These are phyloP conservation scores for Tirmania nivea DNA, from an alignment of 495 filamentous ascomycete genomes.

Conservation along the genomic window DNA sequence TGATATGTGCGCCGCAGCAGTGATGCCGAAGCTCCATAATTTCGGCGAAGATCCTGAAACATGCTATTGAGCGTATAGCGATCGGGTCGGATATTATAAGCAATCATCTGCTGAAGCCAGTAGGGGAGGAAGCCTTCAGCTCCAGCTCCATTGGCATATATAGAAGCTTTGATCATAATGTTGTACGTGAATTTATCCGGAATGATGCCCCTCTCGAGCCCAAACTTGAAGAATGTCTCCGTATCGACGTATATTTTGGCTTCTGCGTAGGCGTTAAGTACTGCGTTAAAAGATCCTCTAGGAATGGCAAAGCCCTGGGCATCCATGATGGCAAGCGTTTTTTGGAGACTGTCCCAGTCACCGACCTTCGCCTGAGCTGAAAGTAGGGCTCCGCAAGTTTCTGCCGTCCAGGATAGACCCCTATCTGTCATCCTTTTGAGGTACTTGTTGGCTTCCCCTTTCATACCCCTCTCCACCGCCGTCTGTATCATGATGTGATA, in stretches of 20 bases:
- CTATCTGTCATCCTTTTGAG: constrained; percentile 5
- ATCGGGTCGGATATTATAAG: background rate
- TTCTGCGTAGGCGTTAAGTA: constrained; percentile 8
- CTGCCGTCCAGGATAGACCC: constrained; percentile 10
- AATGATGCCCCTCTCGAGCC: constrained; percentile 3
- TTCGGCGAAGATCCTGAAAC: background rate
- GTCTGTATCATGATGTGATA: background rate
- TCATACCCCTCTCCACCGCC: background rate
- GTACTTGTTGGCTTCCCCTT: background rate
- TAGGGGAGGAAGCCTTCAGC: background rate
- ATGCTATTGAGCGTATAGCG: background rate
- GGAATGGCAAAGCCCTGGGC: constrained; percentile 10
- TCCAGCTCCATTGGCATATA: background rate
- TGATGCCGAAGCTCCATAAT: background rate
- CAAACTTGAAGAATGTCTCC: constrained; percentile 13
- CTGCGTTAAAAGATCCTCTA: constrained; percentile 8
- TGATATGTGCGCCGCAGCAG: background rate
- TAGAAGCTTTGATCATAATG: constrained; percentile 14
- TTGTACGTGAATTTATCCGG: constrained; percentile 11
- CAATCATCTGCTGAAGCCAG: background rate
- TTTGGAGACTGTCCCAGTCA: constrained; percentile 11
- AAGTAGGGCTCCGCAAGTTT: constrained; percentile 14
- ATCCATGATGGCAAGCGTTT: constrained; percentile 11
- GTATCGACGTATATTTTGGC: background rate
- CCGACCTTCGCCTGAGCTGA: constrained; percentile 6